Base-by-base conservation (phyloP, 768 basidiomycete genomes). In the Gyrodon lividus region DNA sequence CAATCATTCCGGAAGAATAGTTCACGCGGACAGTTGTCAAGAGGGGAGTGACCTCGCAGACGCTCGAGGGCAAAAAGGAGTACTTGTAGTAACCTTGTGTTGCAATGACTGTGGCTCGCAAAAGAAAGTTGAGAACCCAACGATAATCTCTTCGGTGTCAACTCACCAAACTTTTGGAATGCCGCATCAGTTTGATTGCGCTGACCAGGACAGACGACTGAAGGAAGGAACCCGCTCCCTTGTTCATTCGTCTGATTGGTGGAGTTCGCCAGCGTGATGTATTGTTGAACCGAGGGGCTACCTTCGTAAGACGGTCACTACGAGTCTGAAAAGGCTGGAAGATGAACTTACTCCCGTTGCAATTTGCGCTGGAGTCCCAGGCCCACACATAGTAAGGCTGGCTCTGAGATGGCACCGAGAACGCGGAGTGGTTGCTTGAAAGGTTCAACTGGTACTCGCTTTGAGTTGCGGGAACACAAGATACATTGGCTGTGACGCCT, bases 401-500 rank as follows among this genome's bases (percentile, higher is more conserved):
- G n/a, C n/a, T n/a, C n/a, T n/a, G n/a, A n/a, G n/a, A n/a, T n/a
- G n/a, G n/a, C n/a, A n/a, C 33, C 5, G 33, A 16, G 16, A 34
- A 10, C 33, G 33, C 10, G 33, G 16, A 12, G 16, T 34, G 10
- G 12, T 10, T 12, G 33, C 10, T 12, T 17, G 42, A 16, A 9
- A 42, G 13, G n/a, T 43, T 43, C 26, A 43, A 14, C 13, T n/a
- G 24, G 8, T 12, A 24, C 5, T 5, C 20, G 22, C 40, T 42
- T 14, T 43, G 26, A 6, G 23, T 37, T 19, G 38, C 13, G 48
- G 50, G n/a, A n/a, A n/a, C n/a, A 9, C 50, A 51, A n/a, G 43
- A 12, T 26, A 60, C 51, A 12, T 61, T 24, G 14, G 59, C 59
- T 16, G 55, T 61, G 10, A 60, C n/a, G 17, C 59, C 59, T 42